Conservation (phyloP, 2,329 filamentous ascomycete species). For the Sclerotiophoma versabilis region DNA sequence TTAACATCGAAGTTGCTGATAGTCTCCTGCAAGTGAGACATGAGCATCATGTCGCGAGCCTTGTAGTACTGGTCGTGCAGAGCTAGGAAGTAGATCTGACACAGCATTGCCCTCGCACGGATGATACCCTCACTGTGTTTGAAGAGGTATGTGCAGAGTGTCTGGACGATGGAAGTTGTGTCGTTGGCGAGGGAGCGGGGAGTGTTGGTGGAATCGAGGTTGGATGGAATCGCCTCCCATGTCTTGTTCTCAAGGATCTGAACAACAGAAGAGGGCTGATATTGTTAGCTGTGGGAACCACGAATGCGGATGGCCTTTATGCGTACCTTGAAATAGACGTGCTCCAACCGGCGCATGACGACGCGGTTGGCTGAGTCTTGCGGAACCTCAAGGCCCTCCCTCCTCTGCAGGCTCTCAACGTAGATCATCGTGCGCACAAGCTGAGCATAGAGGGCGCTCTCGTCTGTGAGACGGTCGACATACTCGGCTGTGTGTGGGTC, state of each 20-base stretch:
- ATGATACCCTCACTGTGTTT: constrained; percentile 94
- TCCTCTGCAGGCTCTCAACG: constrained; percentile 79
- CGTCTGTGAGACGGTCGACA: constrained; percentile 91
- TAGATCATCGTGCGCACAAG: constrained; percentile 90
- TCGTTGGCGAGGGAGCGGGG: constrained; percentile 73
- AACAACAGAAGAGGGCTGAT: constrained; percentile 85
- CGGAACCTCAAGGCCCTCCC: constrained; percentile 72
- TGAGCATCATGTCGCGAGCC: constrained; percentile 98
- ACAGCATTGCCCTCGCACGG: constrained; percentile 94
- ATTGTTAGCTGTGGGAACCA: constrained; percentile 27
- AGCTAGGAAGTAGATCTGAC: constrained; percentile 97
- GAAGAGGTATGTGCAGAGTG: constrained; percentile 95
- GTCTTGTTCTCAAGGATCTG: constrained; percentile 93
- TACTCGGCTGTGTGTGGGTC: constrained; percentile 99
- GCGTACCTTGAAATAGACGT: constrained; percentile 94
- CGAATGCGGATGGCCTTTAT: background rate
- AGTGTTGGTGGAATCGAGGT: constrained; percentile 80
- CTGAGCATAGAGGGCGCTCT: constrained; percentile 88
- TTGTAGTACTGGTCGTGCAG: constrained; percentile 98
- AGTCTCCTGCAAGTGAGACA: constrained; percentile 98
- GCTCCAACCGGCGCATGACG: constrained; percentile 91
- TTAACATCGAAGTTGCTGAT: constrained; percentile 96
- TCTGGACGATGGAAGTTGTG: constrained; percentile 77
- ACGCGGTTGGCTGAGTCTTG: constrained; percentile 93
- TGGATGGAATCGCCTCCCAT: constrained; percentile 79